Conservation (phyloP, 1,139 yeast species). For the Suhomyces bokatorum region DNA sequence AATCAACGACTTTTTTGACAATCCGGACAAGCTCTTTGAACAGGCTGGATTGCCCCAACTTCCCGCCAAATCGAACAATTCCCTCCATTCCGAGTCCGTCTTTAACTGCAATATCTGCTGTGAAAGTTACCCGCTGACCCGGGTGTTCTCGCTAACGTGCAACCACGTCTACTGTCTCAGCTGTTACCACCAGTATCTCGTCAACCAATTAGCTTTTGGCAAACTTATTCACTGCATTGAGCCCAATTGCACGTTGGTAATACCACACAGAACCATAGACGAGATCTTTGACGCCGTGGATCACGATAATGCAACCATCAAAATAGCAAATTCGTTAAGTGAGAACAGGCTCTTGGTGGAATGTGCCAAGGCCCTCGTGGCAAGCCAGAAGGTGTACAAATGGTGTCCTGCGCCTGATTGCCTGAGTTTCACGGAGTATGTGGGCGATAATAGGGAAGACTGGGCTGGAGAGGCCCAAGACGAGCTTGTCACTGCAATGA, state of each 20-base stretch:
- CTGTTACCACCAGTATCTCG: constrained; percentile 66
- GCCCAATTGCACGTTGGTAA: constrained; percentile 32
- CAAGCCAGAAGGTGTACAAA: constrained; percentile 47
- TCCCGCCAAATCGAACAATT: constrained; percentile 18
- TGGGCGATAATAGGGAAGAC: constrained; percentile 34
- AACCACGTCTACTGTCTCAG: constrained; percentile 65
- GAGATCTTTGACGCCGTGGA: constrained; percentile 17
- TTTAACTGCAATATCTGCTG: constrained; percentile 73
- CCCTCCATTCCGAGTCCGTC: constrained; percentile 16
- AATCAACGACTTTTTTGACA: constrained; percentile 65
- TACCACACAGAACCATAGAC: constrained; percentile 36
- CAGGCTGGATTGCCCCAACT: constrained; percentile 49
- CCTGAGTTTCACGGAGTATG: constrained; percentile 45
- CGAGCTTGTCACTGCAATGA: constrained; percentile 16
- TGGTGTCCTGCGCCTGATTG: constrained; percentile 95
- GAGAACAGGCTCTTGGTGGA: constrained; percentile 21
- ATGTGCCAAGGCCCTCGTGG: constrained; percentile 52
- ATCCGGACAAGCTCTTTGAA: constrained; percentile 43
- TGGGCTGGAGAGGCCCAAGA: background rate
- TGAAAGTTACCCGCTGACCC: constrained; percentile 43
- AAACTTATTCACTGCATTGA: constrained; percentile 69
- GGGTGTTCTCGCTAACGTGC: constrained; percentile 61
- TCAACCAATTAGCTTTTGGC: constrained; percentile 52
- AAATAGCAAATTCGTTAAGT: constrained; percentile 11
- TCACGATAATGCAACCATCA: constrained; percentile 9